Evolutionary conservation across 257 asterid species (phyloP).

Genomic region (Mitragyna speciosa): DNA sequence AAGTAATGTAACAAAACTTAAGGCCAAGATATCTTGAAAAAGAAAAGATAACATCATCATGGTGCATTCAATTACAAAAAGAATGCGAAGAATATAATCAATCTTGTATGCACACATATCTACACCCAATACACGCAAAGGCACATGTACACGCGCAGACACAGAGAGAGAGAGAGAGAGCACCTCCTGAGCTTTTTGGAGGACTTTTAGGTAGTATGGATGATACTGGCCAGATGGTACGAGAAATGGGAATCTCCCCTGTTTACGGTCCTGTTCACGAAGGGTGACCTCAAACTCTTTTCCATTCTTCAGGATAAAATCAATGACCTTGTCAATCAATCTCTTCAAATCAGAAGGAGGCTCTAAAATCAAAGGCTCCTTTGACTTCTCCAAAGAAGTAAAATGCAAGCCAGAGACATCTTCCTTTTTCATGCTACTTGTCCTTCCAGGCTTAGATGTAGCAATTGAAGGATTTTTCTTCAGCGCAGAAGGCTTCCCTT

Average conservation of each 20-base stretch:
- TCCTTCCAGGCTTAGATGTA: conserved; percentile 43
- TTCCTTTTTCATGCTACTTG: conserved; percentile 35
- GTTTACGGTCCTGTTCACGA: conserved; percentile 71
- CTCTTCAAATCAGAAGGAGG: conserved; percentile 80
- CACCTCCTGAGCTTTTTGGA: conserved; percentile 71
- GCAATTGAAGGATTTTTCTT: conserved; percentile 56
- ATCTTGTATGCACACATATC: background rate
- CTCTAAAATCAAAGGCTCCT: conserved; percentile 51
- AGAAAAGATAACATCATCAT: too few species aligned
- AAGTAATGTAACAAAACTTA: background rate
- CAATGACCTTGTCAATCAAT: conserved; percentile 73
- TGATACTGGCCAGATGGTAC: conserved; percentile 75
- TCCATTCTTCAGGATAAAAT: conserved; percentile 71
- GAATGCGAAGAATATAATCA: background rate
- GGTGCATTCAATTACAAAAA: background rate
- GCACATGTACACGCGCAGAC: background rate
- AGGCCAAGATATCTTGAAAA: background rate
- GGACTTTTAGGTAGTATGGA: conserved; percentile 67
- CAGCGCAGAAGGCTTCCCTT: conserved; percentile 44
- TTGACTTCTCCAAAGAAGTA: conserved; percentile 37
- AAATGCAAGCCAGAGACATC: conserved; percentile 37
- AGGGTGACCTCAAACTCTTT: conserved; percentile 79
- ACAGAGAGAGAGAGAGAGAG: conserved; percentile 21
- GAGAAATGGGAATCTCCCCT: conserved; percentile 79
- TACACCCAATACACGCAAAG: background rate